Evolutionary conservation across 768 basidiomycete species (phyloP).

Genomic region (Tylopilus vinaceipallidus): DNA sequence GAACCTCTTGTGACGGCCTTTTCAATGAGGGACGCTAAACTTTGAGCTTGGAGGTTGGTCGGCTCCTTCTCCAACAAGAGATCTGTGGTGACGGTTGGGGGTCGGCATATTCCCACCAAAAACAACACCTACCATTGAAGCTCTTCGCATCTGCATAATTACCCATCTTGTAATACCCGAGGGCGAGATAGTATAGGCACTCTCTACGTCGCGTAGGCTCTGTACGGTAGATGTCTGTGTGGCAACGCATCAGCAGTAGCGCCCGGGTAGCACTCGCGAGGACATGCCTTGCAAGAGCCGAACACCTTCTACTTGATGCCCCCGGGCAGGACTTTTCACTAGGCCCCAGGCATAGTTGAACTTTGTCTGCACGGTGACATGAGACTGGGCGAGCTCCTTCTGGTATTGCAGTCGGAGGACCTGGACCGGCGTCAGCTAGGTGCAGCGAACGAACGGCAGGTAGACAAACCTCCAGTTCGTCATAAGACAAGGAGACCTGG

Average conservation of each 20-base stretch:
- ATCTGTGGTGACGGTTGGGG: conserved; percentile 42
- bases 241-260: conserved; percentile 8
- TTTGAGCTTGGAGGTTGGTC: conserved; percentile 88
- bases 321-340: conserved; percentile 83
- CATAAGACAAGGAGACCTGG: conserved; percentile 81
- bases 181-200: conserved; percentile 93
- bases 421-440: conserved; percentile 36
- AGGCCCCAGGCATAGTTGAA: conserved; percentile 98
- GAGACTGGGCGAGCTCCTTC: conserved; percentile 79
- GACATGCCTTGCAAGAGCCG: conserved; percentile 79
- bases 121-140: conserved; percentile 82
- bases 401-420: conserved; percentile 85
- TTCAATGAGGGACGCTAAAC: conserved; percentile 82
- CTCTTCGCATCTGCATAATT: conserved; percentile 90
- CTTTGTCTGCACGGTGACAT: conserved; percentile 91
- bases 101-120: not conserved
- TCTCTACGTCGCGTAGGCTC: conserved; percentile 88
- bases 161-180: conserved; percentile 96
- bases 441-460: not conserved
- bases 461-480: conserved; percentile 78
- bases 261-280: not conserved
- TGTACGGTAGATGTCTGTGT: conserved; percentile 82
- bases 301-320: conserved; percentile 92
- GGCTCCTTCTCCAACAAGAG: conserved; percentile 91
- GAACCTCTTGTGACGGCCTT: conserved; percentile 77